Evolutionary conservation across 495 filamentous ascomycete species (phyloP).

Genomic region (Penicillium subrubescens): DNA sequence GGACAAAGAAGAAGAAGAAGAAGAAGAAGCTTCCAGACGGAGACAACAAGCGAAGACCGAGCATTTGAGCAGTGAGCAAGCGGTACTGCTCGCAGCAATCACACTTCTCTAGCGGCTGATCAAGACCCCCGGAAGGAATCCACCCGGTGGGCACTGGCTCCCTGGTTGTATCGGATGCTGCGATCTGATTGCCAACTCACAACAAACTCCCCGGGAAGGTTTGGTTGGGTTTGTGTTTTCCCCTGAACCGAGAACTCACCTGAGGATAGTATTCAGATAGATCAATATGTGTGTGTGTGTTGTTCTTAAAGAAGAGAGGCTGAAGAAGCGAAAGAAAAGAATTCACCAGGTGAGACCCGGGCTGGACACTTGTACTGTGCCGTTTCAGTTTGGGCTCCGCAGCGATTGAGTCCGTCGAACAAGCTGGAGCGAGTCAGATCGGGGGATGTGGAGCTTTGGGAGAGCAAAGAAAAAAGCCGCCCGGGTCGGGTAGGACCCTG

Average conservation of each 20-base stretch:
- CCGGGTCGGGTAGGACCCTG: background rate
- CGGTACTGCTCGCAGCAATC: background rate
- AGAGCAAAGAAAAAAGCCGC: background rate
- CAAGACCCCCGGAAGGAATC: conserved; percentile 26
- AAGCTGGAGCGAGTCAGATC: conserved; percentile 17
- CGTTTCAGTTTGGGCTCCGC: conserved; percentile 19
- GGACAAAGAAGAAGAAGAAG: conserved; percentile 10
- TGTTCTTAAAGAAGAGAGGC: background rate
- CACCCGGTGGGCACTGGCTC: conserved; percentile 22
- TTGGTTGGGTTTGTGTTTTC: conserved; percentile 1
- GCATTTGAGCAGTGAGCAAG: background rate
- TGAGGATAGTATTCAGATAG: too few relatives aligned
- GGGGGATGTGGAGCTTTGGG: conserved; percentile 11
- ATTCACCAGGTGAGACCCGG: conserved; percentile 8
- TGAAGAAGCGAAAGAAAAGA: conserved; percentile 5
- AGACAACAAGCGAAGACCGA: conserved; percentile 9
- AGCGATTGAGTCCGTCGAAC: conserved; percentile 9
- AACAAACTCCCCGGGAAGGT: conserved; percentile 9
- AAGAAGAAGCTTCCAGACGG: conserved; percentile 27
- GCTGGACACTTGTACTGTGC: background rate
- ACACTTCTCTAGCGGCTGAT: conserved; percentile 33
- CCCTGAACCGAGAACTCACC: conserved; percentile 11
- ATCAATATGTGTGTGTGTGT: too few relatives aligned
- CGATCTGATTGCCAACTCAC: conserved; percentile 20
- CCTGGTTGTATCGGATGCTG: conserved; percentile 1